phyloP scores from a whole-genome alignment of 495 filamentous ascomycete species.

The Penicillium arizonense region DNA sequence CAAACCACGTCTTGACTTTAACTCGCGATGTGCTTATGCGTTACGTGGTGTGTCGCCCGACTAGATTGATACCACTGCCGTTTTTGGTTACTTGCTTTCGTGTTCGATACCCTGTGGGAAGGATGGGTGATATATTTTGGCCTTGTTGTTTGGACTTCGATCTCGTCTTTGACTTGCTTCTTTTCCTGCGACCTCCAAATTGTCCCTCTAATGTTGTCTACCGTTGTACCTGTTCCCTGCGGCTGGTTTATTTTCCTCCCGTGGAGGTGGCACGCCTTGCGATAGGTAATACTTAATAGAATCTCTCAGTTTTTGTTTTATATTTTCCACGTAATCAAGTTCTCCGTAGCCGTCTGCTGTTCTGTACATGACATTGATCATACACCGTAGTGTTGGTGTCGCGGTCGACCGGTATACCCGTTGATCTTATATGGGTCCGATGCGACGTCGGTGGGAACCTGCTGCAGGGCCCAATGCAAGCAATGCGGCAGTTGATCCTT shows the following conservation, averaged over 20 bases:
- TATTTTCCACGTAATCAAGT: neutral
- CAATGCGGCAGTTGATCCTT: too few species aligned
- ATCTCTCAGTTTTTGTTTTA: conserved; percentile 22
- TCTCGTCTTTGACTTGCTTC: conserved; percentile 12
- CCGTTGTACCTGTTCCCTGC: conserved; percentile 19
- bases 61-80: conserved; percentile 55
- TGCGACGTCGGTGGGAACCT: too few species aligned
- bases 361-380: neutral
- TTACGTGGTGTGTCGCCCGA: conserved; percentile 40
- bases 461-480: too few species aligned
- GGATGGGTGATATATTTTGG: conserved; percentile 24
- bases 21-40: conserved; percentile 34
- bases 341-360: neutral
- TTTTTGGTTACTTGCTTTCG: conserved; percentile 30
- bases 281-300: conserved; percentile 41
- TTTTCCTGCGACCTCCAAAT: conserved; percentile 12
- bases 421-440: neutral
- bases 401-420: neutral
- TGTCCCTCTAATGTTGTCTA: conserved; percentile 24
- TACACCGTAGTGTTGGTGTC: too few species aligned
- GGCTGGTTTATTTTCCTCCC: conserved; percentile 16
- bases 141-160: conserved; percentile 1
- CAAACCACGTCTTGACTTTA: conserved; percentile 33
- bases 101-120: conserved; percentile 41
- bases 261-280: conserved; percentile 23